Conservation (phyloP, 306 rosid genomes). For the Betula pendula region DNA sequence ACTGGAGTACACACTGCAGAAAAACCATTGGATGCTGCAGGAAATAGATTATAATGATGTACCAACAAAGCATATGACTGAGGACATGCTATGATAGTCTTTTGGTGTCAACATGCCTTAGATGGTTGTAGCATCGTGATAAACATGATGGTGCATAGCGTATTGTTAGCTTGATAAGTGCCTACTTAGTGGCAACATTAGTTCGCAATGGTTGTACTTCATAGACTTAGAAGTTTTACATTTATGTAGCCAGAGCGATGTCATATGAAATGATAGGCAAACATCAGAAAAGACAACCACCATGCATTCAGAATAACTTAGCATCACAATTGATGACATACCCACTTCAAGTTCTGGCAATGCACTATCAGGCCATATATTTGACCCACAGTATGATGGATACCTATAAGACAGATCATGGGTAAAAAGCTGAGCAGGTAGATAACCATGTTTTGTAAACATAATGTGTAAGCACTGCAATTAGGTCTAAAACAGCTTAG, state of each 20-base stretch:
- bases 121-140: background rate
- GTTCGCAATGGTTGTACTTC: background rate
- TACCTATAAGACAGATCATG: constrained; percentile 54
- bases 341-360: constrained; percentile 88
- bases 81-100: background rate
- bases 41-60: background rate
- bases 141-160: background rate
- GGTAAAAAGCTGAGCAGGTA: constrained; percentile 30
- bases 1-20: background rate
- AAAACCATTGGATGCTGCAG: background rate
- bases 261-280: constrained; percentile 2
- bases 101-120: background rate
- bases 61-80: background rate
- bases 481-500: background rate
- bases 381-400: constrained; percentile 88
- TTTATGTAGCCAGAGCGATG: background rate
- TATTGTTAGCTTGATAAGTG: background rate
- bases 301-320: background rate
- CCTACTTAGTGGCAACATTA: background rate
- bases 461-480: background rate
- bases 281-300: constrained; percentile 24
- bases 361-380: constrained; percentile 78
- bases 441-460: constrained; percentile 2
- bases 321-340: constrained; percentile 36
- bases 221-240: constrained; percentile 3